Conservation (phyloP, 768 basidiomycete genomes). For the Hygrophoropsis aurantiaca region DNA sequence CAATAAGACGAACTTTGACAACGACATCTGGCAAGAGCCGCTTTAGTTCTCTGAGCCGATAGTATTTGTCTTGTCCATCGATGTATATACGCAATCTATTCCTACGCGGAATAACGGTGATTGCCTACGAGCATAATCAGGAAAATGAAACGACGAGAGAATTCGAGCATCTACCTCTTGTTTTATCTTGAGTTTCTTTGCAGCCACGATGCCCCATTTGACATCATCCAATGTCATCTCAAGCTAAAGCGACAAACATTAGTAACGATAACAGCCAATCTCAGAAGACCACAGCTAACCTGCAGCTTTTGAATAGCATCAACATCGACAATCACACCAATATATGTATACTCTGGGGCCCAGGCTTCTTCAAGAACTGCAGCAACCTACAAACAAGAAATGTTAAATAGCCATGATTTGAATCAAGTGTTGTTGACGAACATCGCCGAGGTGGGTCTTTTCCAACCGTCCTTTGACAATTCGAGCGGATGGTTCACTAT, state of each 20-base stretch:
- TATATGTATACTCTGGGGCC: slow-evolving; percentile 89
- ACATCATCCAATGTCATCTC: slow-evolving; percentile 92
- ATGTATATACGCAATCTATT: slow-evolving; percentile 78
- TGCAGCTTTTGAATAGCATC: slow-evolving; percentile 88
- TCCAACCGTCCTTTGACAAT: slow-evolving; percentile 97
- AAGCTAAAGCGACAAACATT: slow-evolving; percentile 48
- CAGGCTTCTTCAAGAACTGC: slow-evolving; percentile 94
- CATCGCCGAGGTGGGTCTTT: slow-evolving; percentile 92
- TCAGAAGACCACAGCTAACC: slow-evolving; percentile 39
- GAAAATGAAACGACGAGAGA: background rate
- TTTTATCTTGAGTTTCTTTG: slow-evolving; percentile 91
- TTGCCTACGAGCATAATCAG: slow-evolving; percentile 45
- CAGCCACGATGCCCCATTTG: slow-evolving; percentile 84
- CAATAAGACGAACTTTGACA: slow-evolving; percentile 64
- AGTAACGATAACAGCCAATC: background rate
- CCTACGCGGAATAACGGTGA: slow-evolving; percentile 72
- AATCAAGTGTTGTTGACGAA: slow-evolving; percentile 34
- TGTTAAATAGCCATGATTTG: background rate
- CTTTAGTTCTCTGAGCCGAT: slow-evolving; percentile 83
- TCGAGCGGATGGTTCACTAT: slow-evolving; percentile 92
- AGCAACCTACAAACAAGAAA: slow-evolving; percentile 59
- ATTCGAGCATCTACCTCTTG: slow-evolving; percentile 65
- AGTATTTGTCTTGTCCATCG: slow-evolving; percentile 77
- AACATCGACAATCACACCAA: slow-evolving; percentile 88
- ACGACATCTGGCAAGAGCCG: slow-evolving; percentile 82